phyloP scores from a whole-genome alignment of 768 basidiomycete species.

The Myochromella boudieri region DNA sequence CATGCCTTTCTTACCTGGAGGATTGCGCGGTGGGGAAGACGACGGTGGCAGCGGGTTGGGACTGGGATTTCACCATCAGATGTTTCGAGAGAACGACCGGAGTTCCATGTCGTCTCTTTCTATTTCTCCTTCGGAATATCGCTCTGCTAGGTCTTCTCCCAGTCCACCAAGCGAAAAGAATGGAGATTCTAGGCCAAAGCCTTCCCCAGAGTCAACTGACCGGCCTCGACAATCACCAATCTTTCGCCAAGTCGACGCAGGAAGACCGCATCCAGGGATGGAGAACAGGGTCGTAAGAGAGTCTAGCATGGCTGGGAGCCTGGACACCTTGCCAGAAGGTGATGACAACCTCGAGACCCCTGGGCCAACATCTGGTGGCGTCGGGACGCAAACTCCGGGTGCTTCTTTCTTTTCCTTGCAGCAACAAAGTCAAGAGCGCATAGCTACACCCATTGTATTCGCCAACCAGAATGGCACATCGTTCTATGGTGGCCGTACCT shows the following conservation, averaged over 20 bases:
- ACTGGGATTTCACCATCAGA: constrained; percentile 45
- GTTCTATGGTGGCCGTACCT: constrained; percentile 48
- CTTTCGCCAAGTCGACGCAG: constrained; percentile 44
- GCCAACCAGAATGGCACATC: constrained; percentile 35
- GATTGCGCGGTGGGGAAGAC: constrained; percentile 55
- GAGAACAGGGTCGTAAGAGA: constrained; percentile 45
- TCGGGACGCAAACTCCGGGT: constrained; percentile 16
- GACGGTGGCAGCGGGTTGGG: constrained; percentile 45
- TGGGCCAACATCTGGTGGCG: constrained; percentile 27
- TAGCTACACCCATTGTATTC: constrained; percentile 48
- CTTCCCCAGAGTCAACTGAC: constrained; percentile 36
- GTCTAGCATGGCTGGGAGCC: constrained; percentile 44
- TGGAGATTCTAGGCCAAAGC: constrained; percentile 34
- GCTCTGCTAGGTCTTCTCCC: constrained; percentile 69
- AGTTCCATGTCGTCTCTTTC: constrained; percentile 57
- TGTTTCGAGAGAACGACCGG: constrained; percentile 46
- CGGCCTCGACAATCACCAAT: constrained; percentile 45
- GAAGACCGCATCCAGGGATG: constrained; percentile 38
- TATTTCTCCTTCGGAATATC: constrained; percentile 62
- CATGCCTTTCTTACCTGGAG: constrained; percentile 82
- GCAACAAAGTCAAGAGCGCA: constrained; percentile 36
- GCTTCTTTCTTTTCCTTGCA: constrained; percentile 40
- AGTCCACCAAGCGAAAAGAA: constrained; percentile 49
- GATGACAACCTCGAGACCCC: constrained; percentile 44
- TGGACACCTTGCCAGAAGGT: constrained; percentile 55